These are phyloP conservation scores for Tulasnella sp. DNA, from an alignment of 768 basidiomycete species.

Conservation along the genomic window DNA sequence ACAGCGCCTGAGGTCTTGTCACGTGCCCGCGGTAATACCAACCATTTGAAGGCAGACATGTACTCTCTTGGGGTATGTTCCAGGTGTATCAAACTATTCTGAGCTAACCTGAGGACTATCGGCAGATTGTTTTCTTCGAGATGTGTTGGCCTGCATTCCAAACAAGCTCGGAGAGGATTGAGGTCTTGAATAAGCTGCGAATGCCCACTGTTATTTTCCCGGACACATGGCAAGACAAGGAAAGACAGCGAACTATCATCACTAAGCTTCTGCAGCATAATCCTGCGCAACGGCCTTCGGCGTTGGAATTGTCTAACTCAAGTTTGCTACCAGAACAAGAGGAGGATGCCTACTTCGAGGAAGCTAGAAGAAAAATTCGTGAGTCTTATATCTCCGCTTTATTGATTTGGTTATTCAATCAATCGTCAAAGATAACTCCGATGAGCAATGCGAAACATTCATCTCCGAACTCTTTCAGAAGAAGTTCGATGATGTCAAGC, in stretches of 20 bases:
- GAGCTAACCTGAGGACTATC: background rate
- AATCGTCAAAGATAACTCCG: conserved; percentile 1
- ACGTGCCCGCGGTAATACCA: conserved; percentile 35
- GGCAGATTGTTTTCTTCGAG: conserved; percentile 90
- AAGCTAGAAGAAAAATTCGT: conserved; percentile 68
- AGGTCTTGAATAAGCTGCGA: conserved; percentile 67
- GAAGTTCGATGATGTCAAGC: conserved; percentile 10
- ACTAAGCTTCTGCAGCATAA: conserved; percentile 72
- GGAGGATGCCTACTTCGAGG: conserved; percentile 80
- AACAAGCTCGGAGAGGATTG: conserved; percentile 74
- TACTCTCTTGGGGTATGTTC: conserved; percentile 77
- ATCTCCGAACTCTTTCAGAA: conserved; percentile 12
- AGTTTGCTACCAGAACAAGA: conserved; percentile 60
- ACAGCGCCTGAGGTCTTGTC: conserved; percentile 86
- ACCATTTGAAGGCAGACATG: conserved; percentile 85
- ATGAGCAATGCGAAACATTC: conserved; percentile 11
- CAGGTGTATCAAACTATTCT: background rate
- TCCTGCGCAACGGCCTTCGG: conserved; percentile 63
- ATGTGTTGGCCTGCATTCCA: conserved; percentile 74
- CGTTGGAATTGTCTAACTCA: conserved; percentile 73
- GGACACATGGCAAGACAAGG: conserved; percentile 48
- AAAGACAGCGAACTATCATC: conserved; percentile 65
- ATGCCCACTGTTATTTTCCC: conserved; percentile 69
- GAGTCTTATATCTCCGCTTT: conserved; percentile 19
- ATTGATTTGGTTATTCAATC: background rate